A percentile compares a stretch with the other conserved stretches of the same genome.
Conservation (phyloP, 805 yeast species). For the Zygotorulaspora florentina region DNA sequence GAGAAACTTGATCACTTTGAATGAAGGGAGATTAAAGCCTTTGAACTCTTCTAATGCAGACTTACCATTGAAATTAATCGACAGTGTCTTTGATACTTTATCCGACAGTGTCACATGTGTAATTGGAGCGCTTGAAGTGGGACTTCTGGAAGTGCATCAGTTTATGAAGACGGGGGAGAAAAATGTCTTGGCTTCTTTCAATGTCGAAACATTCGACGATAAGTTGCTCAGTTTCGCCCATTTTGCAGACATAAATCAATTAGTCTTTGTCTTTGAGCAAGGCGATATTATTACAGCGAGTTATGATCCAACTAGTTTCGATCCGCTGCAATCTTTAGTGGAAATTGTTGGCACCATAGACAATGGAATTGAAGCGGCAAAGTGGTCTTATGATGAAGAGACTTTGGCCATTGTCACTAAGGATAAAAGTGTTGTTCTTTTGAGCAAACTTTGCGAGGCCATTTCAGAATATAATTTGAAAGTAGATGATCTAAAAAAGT, state of each 20-base stretch:
- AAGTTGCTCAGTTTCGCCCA: conserved; percentile 55
- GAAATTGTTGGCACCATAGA: conserved; percentile 86
- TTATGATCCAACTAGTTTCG: conserved; percentile 45
- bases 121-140: conserved; percentile 52
- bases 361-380: conserved; percentile 63
- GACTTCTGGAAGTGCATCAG: conserved; percentile 70
- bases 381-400: conserved; percentile 93
- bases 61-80: conserved; percentile 20
- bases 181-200: conserved; percentile 57
- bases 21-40: conserved; percentile 32
- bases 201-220: conserved; percentile 40
- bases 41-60: conserved; percentile 14
- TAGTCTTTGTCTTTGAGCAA: conserved; percentile 60
- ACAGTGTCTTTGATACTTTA: conserved; percentile 60
- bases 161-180: conserved; percentile 60
- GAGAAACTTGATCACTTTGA: conserved; percentile 35
- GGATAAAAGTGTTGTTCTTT: conserved; percentile 55
- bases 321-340: conserved; percentile 49
- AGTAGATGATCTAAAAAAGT: conserved; percentile 58
- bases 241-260: conserved; percentile 62
- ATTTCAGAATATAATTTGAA: conserved; percentile 59
- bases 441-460: conserved; percentile 77
- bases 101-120: conserved; percentile 69
- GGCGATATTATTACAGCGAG: conserved; percentile 75
- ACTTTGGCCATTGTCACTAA: conserved; percentile 64